Conservation (phyloP, 2,329 filamentous ascomycete genomes). For the Aspergillus ustus region DNA sequence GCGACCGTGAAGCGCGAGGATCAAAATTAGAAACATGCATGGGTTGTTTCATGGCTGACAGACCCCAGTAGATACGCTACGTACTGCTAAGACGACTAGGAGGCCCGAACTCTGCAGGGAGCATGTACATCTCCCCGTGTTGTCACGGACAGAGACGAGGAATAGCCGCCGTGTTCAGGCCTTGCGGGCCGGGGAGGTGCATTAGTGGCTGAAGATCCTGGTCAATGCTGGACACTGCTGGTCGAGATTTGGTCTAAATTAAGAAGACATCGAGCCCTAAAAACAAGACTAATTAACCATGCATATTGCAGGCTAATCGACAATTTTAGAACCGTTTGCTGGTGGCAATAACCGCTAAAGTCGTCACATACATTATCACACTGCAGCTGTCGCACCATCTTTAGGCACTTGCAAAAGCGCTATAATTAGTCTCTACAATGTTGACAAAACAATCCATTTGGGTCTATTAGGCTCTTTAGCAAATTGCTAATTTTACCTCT, state of each 20-base stretch:
- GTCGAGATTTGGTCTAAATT: constrained; percentile 9
- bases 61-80: not conserved
- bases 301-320: constrained; percentile 7
- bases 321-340: constrained; percentile 12
- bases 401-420: not conserved
- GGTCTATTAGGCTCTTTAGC: not conserved
- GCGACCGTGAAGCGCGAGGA: not conserved
- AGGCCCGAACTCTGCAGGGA: not conserved
- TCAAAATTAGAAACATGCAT: constrained; percentile 4
- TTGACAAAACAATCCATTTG: not conserved
- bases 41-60: not conserved
- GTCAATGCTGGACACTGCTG: not conserved
- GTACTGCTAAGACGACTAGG: not conserved
- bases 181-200: constrained; percentile 11
- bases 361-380: constrained; percentile 7
- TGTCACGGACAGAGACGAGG: not conserved
- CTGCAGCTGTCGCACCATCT: not conserved
- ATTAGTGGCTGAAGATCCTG: constrained; percentile 11
- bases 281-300: not conserved
- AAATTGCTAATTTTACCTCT: not conserved
- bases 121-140: not conserved
- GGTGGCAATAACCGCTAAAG: not conserved
- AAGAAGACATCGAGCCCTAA: not conserved
- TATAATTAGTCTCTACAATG: constrained; percentile 9
- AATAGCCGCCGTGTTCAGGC: constrained; percentile 8